A percentile compares a stretch with the other conserved stretches of the same genome.
These are phyloP conservation scores for Sclerotiophoma versabilis DNA, from an alignment of 2,329 filamentous ascomycete species.

Conservation along the genomic window DNA sequence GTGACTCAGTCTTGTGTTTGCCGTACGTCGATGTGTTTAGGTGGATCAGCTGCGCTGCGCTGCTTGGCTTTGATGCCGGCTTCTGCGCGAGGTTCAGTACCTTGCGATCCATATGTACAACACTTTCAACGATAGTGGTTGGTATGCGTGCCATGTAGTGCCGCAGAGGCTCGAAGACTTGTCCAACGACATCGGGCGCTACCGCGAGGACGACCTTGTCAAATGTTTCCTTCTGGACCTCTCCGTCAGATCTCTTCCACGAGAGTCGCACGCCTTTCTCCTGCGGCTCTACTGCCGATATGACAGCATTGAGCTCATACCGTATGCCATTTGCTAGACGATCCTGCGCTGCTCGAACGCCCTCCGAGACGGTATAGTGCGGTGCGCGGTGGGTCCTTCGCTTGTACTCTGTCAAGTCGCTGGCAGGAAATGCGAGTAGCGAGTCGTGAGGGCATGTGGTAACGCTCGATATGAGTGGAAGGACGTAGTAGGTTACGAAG, in stretches of 20 bases:
- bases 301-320: conserved; percentile 52
- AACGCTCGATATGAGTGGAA: conserved; percentile 63
- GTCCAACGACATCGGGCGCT: conserved; percentile 60
- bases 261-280: conserved; percentile 40
- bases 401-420: conserved; percentile 62
- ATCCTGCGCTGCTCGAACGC: conserved; percentile 60
- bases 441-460: conserved; percentile 62
- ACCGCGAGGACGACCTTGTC: conserved; percentile 64
- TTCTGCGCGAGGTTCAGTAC: conserved; percentile 9
- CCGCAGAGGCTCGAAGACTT: conserved; percentile 56
- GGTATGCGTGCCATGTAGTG: conserved; percentile 55
- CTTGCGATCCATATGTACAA: conserved; percentile 53
- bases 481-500: conserved; percentile 59
- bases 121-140: conserved; percentile 57
- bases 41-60: conserved; percentile 38
- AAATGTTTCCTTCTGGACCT: conserved; percentile 49
- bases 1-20: conserved; percentile 56
- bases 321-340: conserved; percentile 53
- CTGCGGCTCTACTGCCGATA: conserved; percentile 46
- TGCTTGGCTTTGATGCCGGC: background rate
- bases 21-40: conserved; percentile 43
- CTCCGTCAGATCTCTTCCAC: conserved; percentile 39
- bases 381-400: conserved; percentile 55
- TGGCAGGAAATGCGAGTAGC: conserved; percentile 61
- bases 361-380: conserved; percentile 60